phyloP scores from a whole-genome alignment of 2,329 filamentous ascomycete species.

The Neonectria coccinea region DNA sequence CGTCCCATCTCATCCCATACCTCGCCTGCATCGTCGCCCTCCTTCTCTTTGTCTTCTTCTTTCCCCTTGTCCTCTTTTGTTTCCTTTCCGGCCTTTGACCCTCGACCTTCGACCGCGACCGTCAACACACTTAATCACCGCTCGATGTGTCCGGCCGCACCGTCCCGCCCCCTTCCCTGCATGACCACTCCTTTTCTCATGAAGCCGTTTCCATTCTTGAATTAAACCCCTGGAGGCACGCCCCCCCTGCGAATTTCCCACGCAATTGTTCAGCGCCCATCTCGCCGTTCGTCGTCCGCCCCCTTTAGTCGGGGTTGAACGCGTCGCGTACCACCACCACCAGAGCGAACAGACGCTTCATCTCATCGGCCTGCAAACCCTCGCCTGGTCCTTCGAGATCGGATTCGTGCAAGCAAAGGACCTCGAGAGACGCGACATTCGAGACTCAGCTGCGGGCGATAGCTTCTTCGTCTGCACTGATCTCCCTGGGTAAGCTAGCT shows the following conservation, averaged over 20 bases:
- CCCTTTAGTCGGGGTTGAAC: constrained; percentile 46
- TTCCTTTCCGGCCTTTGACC: constrained; percentile 19
- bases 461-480: constrained; percentile 70
- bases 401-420: constrained; percentile 41
- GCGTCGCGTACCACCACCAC: constrained; percentile 48
- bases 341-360: constrained; percentile 22
- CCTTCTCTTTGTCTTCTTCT: constrained; percentile 19
- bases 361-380: constrained; percentile 34
- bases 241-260: constrained; percentile 44
- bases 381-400: constrained; percentile 40
- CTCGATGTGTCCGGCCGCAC: constrained; percentile 51
- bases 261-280: constrained; percentile 33
- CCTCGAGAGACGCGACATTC: constrained; percentile 46
- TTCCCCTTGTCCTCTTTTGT: constrained; percentile 18
- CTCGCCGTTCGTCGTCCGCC: constrained; percentile 41
- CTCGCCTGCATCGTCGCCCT: constrained; percentile 23
- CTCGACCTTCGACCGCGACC: constrained; percentile 29
- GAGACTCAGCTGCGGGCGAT: constrained; percentile 73
- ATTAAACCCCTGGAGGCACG: constrained; percentile 40
- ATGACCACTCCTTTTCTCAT: constrained; percentile 46
- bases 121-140: constrained; percentile 28
- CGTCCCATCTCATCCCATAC: constrained; percentile 13
- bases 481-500: constrained; percentile 63
- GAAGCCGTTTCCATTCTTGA: constrained; percentile 43
- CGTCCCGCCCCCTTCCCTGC: constrained; percentile 38